These are phyloP conservation scores for Candida nanaspora DNA, from an alignment of 805 yeast genomes.

Conservation along the genomic window DNA sequence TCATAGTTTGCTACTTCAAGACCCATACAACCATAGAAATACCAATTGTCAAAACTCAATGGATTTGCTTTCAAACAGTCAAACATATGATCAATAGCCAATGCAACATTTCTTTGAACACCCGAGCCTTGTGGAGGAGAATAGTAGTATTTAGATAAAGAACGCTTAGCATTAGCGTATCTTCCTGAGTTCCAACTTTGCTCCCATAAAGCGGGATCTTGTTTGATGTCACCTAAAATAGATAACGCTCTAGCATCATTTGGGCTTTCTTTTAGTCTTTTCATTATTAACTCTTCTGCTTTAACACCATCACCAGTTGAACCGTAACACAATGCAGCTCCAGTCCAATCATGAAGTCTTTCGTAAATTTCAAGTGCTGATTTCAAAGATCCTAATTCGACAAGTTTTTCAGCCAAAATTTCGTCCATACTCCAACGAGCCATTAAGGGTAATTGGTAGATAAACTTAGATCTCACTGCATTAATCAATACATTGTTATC, in stretches of 20 bases:
- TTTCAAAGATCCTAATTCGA: constrained; percentile 76
- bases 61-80: constrained; percentile 74
- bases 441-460: constrained; percentile 67
- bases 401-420: constrained; percentile 74
- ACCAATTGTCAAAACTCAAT: constrained; percentile 77
- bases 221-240: constrained; percentile 77
- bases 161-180: constrained; percentile 79
- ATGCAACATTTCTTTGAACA: constrained; percentile 38
- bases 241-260: constrained; percentile 79
- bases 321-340: constrained; percentile 86
- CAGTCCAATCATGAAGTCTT: constrained; percentile 66
- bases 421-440: constrained; percentile 86
- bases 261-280: constrained; percentile 50
- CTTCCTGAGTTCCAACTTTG: constrained; percentile 82
- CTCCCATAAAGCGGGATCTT: constrained; percentile 71
- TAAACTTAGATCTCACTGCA: constrained; percentile 53
- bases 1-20: constrained; percentile 65
- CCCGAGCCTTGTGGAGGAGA: constrained; percentile 55
- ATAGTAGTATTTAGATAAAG: constrained; percentile 69
- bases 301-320: constrained; percentile 67
- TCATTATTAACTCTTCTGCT: constrained; percentile 54
- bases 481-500: constrained; percentile 30
- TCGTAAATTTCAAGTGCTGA: constrained; percentile 88
- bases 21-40: constrained; percentile 85
- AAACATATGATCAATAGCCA: constrained; percentile 59